phyloP scores from a whole-genome alignment of 352 stramenopile genomes.

The Globisporangium emineosum region DNA sequence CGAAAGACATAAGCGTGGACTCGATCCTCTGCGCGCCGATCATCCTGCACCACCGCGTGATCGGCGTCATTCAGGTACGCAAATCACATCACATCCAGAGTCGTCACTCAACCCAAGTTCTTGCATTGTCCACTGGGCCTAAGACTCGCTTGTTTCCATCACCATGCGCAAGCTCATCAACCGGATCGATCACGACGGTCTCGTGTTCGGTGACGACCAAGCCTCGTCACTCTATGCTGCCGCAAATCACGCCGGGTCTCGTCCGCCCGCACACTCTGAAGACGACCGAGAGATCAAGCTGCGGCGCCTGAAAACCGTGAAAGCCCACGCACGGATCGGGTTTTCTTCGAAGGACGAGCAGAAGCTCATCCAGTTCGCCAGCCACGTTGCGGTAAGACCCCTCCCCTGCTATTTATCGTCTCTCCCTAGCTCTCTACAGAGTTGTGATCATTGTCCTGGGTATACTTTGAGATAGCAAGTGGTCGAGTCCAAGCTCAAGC shows the following conservation, averaged over 20 bases:
- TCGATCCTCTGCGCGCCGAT: conserved; percentile 58
- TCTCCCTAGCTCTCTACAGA: not conserved
- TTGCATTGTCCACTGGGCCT: too few species aligned
- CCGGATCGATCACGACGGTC: conserved; percentile 31
- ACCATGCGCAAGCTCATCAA: conserved; percentile 42
- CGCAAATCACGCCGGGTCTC: not conserved
- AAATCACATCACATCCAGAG: too few species aligned
- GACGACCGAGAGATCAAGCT: conserved; percentile 44
- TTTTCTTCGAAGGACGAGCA: conserved; percentile 67
- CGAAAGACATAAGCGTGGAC: conserved; percentile 44
- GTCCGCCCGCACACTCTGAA: not conserved
- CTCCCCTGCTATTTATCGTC: too few species aligned
- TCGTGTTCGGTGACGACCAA: conserved; percentile 8
- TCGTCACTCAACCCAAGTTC: too few species aligned
- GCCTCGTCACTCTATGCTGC: not conserved
- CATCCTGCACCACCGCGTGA: conserved; percentile 45
- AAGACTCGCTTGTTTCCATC: too few species aligned
- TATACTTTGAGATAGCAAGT: conserved; percentile 29
- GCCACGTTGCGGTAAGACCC: conserved; percentile 36
- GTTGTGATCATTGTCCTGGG: not conserved
- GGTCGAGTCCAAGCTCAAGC: conserved; percentile 49
- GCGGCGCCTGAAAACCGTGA: conserved; percentile 27
- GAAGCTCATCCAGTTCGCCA: conserved; percentile 62
- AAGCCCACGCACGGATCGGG: conserved; percentile 24
- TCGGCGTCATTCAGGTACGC: conserved; percentile 65